Conservation (phyloP, 2,329 filamentous ascomycete genomes). For the Chaetomiaceae sp. region DNA sequence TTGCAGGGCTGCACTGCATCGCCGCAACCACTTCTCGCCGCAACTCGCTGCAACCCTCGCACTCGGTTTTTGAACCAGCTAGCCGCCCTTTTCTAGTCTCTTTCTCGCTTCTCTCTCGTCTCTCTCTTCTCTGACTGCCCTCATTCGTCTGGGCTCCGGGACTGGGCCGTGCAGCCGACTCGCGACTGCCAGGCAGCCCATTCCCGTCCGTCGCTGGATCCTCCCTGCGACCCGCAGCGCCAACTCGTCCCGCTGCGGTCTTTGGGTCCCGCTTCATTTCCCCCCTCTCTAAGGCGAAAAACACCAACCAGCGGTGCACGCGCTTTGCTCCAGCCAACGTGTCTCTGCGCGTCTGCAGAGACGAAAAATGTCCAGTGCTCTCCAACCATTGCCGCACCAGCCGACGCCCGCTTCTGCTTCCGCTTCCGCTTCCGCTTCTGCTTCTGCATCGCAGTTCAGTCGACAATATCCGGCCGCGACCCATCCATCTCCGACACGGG, state of each 20-base stretch:
- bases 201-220: too few species aligned
- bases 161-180: too few species aligned
- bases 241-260: too few species aligned
- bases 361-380: conserved; percentile 55
- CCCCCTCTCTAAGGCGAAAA: neutral
- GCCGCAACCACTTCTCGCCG: too few species aligned
- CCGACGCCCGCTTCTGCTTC: conserved; percentile 44
- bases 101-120: conserved; percentile 8
- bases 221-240: neutral
- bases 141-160: too few species aligned
- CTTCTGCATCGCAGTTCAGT: conserved; percentile 44
- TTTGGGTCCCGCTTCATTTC: neutral
- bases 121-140: too few species aligned
- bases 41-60: conserved; percentile 19
- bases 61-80: too few species aligned
- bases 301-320: neutral
- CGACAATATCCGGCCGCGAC: conserved; percentile 50
- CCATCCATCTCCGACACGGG: conserved; percentile 49
- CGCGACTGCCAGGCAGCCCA: too few species aligned
- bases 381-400: conserved; percentile 57
- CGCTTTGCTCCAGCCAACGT: conserved; percentile 7
- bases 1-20: conserved; percentile 15
- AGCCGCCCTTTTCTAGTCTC: too few species aligned
- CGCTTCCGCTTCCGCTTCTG: too few species aligned
- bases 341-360: conserved; percentile 24